Evolutionary conservation across 495 filamentous ascomycete species (phyloP), one percentile per base, ranked within the genome.

Genomic region (Penicillium turbatum): DNA sequence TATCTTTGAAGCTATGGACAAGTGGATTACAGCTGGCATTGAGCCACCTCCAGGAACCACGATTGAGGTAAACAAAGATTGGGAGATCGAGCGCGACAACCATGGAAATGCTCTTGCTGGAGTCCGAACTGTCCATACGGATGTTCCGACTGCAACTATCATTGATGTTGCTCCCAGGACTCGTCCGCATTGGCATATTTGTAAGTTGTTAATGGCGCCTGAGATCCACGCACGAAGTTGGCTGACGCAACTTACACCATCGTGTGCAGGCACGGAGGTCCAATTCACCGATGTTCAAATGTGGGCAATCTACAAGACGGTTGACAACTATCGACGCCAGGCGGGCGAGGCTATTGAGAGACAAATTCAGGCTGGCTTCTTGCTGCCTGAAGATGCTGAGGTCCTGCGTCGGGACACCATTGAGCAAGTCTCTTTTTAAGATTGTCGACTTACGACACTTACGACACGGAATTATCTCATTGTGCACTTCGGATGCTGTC

Each of bases 1-100:
- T 41, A 16, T 57, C 32, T 53, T 57, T 15, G 54, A 57, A 10
- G 39, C 54, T 13, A 52, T 57, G 48, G 32, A 46, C 6, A 57
- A 27, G 11, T 57, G 54, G 54, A 54, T 53, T 11, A 37, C 48
- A 1, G 26, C 13, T 9, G 27, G n/a, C 8, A 32, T 35, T 15
- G 9, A 26, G 8, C 48, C 54, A 0, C 48, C 48, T 1, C 30
- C 11, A 5, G 35, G 34, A 10, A 19, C 30, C 37, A 19, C 8
- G 24, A 26, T 55, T 19, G 16, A 36, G 7, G n/a, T 35, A 4
- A 17, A 52, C 19, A 11, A 17, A 24, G 12, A 8, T 12, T 48
- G 49, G 24, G 48, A 56, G 4, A 44, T 56, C 19, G 12, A 38
- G 37, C 38, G 49, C 6, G 54, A 57, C 13, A 8, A 40, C 6